These are phyloP conservation scores for Spathaspora sp. DNA, from an alignment of 1,139 yeast genomes.

Conservation along the genomic window DNA sequence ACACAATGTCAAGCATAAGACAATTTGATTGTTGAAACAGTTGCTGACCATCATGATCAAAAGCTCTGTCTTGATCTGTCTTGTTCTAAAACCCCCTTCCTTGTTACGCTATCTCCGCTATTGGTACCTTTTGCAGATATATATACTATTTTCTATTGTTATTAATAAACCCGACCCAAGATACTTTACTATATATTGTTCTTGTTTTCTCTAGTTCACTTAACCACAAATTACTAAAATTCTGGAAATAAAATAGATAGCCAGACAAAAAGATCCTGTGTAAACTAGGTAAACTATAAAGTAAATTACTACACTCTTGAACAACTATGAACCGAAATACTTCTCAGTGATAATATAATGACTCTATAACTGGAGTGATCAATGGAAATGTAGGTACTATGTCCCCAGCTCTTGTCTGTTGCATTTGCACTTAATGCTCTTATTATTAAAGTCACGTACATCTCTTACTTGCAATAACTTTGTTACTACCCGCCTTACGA, in stretches of 20 bases:
- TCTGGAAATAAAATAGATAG: neutral
- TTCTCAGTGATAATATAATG: neutral
- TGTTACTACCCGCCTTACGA: neutral
- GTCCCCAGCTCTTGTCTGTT: neutral
- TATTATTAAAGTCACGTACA: neutral
- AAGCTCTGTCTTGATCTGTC: neutral
- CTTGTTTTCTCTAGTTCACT: too few relatives aligned
- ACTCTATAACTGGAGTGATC: neutral
- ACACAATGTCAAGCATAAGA: neutral
- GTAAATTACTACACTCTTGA: neutral
- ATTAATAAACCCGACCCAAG: too few relatives aligned
- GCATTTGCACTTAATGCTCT: neutral
- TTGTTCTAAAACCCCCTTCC: too few relatives aligned
- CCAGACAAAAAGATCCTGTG: too few relatives aligned
- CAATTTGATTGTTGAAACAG: neutral
- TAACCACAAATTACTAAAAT: neutral
- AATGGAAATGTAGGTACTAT: neutral
- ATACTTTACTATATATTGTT: too few relatives aligned
- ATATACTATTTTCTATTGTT: too few relatives aligned
- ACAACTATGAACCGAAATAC: neutral
- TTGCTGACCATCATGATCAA: neutral
- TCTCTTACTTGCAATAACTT: neutral
- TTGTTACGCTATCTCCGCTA: too few relatives aligned
- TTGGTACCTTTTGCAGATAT: too few relatives aligned
- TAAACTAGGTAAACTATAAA: too few relatives aligned